Conservation (phyloP, 345 rosid species). For the Arabidopsis suecica region DNA sequence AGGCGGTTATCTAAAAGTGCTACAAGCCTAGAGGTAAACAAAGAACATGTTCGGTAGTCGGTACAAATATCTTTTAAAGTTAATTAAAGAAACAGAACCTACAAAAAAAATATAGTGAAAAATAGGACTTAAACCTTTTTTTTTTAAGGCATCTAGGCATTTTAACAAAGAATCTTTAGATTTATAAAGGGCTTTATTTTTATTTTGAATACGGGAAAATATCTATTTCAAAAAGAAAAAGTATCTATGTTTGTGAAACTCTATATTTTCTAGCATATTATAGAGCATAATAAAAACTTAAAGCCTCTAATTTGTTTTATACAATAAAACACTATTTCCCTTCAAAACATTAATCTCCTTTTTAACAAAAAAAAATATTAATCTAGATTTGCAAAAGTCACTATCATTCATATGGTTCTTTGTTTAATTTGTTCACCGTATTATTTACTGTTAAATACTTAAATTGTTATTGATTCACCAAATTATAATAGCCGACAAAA, state of each 20-base stretch:
- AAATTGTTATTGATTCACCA: constrained; percentile 1
- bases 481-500: constrained; percentile 4
- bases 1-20: constrained; percentile 11
- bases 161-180: background rate
- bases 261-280: background rate
- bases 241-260: background rate
- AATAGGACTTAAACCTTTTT: too few relatives aligned
- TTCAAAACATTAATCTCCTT: background rate
- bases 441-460: background rate
- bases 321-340: background rate
- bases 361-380: background rate
- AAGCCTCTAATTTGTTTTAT: background rate
- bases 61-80: background rate
- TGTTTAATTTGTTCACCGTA: background rate
- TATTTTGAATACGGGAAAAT: too few relatives aligned
- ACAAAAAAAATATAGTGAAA: too few relatives aligned
- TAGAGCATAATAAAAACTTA: background rate
- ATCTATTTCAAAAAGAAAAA: too few relatives aligned
- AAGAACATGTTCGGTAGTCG: constrained; percentile 18
- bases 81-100: background rate
- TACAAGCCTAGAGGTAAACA: constrained; percentile 28
- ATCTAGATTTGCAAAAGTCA: background rate
- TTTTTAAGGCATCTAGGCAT: background rate
- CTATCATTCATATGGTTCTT: background rate
- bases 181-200: background rate